These are phyloP conservation scores for Rhodomyrtus tomentosa DNA, from an alignment of 345 rosid genomes.

Conservation along the genomic window DNA sequence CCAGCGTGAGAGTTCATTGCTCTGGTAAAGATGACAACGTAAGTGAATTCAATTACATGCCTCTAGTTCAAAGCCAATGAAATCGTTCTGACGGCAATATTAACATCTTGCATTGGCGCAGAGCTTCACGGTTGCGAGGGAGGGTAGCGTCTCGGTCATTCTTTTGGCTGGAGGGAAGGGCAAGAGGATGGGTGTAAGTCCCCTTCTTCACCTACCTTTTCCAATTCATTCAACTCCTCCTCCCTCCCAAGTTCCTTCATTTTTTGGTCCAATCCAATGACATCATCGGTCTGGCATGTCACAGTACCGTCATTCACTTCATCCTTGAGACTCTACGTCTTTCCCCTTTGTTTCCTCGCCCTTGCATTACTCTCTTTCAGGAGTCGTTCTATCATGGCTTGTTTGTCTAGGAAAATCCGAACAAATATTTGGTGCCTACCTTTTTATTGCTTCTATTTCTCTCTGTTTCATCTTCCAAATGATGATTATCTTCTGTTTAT, in stretches of 20 bases:
- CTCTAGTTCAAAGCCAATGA: not conserved
- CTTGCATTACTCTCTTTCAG: not conserved
- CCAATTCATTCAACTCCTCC: not conserved
- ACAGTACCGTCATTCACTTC: not conserved
- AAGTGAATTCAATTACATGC: not conserved
- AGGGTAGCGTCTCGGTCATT: conserved; percentile 70
- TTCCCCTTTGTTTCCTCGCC: not conserved
- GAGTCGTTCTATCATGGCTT: not conserved
- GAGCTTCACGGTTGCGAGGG: conserved; percentile 39
- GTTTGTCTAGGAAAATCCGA: not conserved
- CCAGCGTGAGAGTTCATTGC: conserved; percentile 15
- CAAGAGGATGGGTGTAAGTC: conserved; percentile 86
- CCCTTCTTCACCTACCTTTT: not conserved
- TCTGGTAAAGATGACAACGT: conserved; percentile 28
- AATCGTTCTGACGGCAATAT: not conserved
- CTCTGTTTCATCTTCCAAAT: conserved; percentile 16
- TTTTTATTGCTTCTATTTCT: conserved; percentile 4
- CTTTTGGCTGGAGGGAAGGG: conserved; percentile 93
- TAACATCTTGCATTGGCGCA: not conserved
- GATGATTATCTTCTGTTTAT: conserved; percentile 33
- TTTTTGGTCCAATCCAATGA: not conserved
- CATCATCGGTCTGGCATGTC: not conserved
- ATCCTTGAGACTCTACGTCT: not conserved
- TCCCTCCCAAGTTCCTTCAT: not conserved
- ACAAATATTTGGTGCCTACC: not conserved